Evolutionary conservation across 495 filamentous ascomycete species (phyloP), one percentile per base, ranked within the genome.

Genomic region (Trypethelium eluteriae): DNA sequence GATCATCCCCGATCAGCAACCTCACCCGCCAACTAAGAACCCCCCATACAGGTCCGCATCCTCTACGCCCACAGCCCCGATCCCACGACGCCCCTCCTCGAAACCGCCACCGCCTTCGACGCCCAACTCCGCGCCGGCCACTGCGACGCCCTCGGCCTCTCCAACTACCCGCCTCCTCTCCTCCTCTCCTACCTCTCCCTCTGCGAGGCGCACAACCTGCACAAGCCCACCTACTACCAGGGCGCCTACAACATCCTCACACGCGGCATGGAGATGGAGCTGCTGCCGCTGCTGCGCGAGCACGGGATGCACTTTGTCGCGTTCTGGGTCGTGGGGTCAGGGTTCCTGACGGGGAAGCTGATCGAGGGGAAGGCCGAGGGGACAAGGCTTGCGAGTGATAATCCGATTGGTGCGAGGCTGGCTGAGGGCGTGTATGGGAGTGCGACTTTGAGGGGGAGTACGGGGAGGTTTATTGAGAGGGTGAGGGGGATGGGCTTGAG

Each of bases 401-500:
- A 62, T 34, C 66, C 69, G 2, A 39, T 66, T 4, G 69, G 56
- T 0, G 41, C 44, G 3, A 10, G 18, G 11, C 34, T 65, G 50
- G 39, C 36, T 14, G 50, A 59, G 10, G 62, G 50, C 18, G 50
- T 57, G 0, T 71, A 64, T 63, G 67, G 38, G 7, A 41, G 36
- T 32, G 46, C 14, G 62, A 62, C 36, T 9, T 50, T 71, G 64
- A 64, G 62, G 18, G 61, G 66, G 32, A 61, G 39, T 3, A 64
- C 66, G 63, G 62, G 49, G 18, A 34, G 25, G 44, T 67, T 69
- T 46, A 39, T 65, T 16, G 39, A 32, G 36, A 46, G 25, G 47
- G 62, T 64, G 18, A 65, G 66, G 46, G 62, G 68, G 2, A 61
- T 73, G 10, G 67, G 71, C 4, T 67, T 77, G 6, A 71, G 64